Base-by-base conservation (phyloP, 169 alveolate species). In the Plasmodium relictum region DNA sequence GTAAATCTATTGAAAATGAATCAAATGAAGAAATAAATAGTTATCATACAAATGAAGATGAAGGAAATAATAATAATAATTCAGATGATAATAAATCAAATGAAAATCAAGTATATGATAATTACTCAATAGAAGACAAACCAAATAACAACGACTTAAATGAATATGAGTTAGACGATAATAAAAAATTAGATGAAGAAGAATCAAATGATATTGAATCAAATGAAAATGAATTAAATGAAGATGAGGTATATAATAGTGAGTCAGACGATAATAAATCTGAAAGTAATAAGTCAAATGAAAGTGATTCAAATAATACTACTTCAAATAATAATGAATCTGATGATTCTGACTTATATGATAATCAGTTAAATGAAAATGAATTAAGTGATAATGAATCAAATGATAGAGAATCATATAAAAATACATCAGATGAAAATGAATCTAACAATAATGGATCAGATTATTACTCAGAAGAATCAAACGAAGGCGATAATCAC, bases 391-490 rank as follows among this genome's bases (percentile, higher is more conserved):
- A 45, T 45, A 45, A 10, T 0, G 14, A 62, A 39, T 9, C 58
- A 16, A 0, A 58, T n/a, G 72, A 18, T 52, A 20, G 0, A 14
- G 52, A 73, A 42, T 39, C 72, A 73, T 37, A 24, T n/a, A n/a
- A n/a, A n/a, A n/a, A n/a, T n/a, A 52, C 65, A 68, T 59, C 12
- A 44, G 54, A 16, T 24, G 69, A 65, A 39, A 44, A 80, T 2
- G 70, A 58, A 10, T 12, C 20, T 10, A 31, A 48, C 8, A 74
- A 73, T n/a, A n/a, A n/a, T n/a, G n/a, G n/a, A 24, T 18, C 45
- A 22, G 52, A 70, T 10, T 24, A 41, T 8, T 12, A 39, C 0
- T 9, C 14, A 24, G 22, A 52, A 6, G 65, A 45, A 10, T 45
- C 52, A 18, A 6, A 16, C n/a, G 41, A 74, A n/a, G 88, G 16